Base-by-base conservation (phyloP, 2,329 filamentous ascomycete genomes). In the Cordyceps tenuipes region DNA sequence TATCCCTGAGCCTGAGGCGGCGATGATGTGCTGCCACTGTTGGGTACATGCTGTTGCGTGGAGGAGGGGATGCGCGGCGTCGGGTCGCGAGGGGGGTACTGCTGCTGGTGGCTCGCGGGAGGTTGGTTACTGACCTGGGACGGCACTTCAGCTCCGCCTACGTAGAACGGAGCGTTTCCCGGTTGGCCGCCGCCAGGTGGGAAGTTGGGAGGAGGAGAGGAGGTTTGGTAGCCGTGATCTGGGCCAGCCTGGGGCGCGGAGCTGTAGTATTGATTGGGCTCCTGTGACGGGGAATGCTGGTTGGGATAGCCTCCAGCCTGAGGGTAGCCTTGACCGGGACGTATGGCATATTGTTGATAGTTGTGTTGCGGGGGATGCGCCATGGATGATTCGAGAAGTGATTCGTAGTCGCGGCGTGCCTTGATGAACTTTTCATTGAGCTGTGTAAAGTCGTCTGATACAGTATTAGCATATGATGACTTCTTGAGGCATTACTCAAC, bases 401-500 rank as follows among this genome's bases (percentile, higher is more conserved):
- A 87, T 75, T 99, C 94, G 72, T 99, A 99, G 75, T 99, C 94
- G 68, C 93, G 85, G 64, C 94, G 87, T 50, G 94, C 94, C 75
- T 99, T 99, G 80, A 99, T 97, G 74, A 99, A 99, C 76, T 97
- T 97, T 74, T 99, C 94, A 69, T 99, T 99, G 63, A 99, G 79
- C 71, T 97, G 93, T 2, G 94, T 97, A 70, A 99, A 97, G 73
- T 99, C 94, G 74, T 99, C 94, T 96, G 65, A 10, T 13, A 50
- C 6, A 21, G 19, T 3, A 66, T 71, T 63, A 75, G 63, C 49
- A 46, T 19, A 10, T 31, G 15, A 50, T 5, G n/a, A 17, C 47
- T 43, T 19, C 34, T 43, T 34, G 17, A 2, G 19, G 17, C 2
- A 19, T 17, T 9, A 6, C n/a, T 8, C 5, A 9, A 23, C 10